Conservation (phyloP, 2,329 filamentous ascomycete species). For the Cordyceps tenuipes region DNA sequence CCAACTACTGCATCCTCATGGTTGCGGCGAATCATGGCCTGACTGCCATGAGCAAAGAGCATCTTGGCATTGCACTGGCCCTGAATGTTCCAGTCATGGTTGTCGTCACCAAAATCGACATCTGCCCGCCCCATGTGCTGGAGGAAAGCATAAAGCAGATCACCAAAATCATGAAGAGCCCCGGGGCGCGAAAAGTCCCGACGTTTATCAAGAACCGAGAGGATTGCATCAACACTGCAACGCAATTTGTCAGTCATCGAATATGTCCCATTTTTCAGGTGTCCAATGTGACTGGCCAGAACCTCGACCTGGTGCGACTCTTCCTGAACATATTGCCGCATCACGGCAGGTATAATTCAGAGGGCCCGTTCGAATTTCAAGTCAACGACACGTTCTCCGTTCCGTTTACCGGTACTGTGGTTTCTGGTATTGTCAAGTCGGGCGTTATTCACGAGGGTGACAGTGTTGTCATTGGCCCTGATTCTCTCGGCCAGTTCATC, state of each 20-base stretch:
- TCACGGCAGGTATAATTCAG: constrained; percentile 82
- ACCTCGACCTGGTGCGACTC: constrained; percentile 78
- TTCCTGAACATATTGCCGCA: constrained; percentile 95
- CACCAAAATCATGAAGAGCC: constrained; percentile 86
- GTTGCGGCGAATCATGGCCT: constrained; percentile 96
- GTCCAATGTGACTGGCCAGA: constrained; percentile 92
- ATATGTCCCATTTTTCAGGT: constrained; percentile 98
- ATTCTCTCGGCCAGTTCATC: constrained; percentile 82
- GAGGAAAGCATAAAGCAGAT: constrained; percentile 89
- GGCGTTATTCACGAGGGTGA: constrained; percentile 89
- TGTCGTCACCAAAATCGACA: constrained; percentile 95
- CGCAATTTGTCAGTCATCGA: constrained; percentile 87
- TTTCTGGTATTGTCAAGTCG: constrained; percentile 85
- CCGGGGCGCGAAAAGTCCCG: constrained; percentile 88
- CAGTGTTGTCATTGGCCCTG: constrained; percentile 77
- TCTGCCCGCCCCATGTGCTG: constrained; percentile 90
- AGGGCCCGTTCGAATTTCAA: constrained; percentile 86
- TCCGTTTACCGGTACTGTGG: constrained; percentile 91
- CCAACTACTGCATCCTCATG: constrained; percentile 97
- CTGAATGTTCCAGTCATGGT: constrained; percentile 98
- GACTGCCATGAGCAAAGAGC: constrained; percentile 97
- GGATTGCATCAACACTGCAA: constrained; percentile 89
- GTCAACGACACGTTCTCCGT: constrained; percentile 98
- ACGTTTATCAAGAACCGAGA: constrained; percentile 89
- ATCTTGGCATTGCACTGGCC: constrained; percentile 87